Conservation (phyloP, 1,284 basidiomycete genomes). For the Coniferiporia sulphurascens region DNA sequence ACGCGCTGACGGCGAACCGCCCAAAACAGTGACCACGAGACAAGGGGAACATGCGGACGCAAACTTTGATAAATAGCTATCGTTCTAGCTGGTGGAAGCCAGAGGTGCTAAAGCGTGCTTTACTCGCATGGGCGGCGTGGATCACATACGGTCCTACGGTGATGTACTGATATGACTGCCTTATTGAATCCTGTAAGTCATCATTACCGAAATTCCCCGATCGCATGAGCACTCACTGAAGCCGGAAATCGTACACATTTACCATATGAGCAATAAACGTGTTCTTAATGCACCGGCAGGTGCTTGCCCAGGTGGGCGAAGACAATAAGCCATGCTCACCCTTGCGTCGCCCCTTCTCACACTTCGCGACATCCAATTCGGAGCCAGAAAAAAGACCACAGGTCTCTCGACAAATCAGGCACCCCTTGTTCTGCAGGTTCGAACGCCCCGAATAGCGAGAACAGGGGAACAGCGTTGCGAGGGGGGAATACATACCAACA, state of each 20-base stretch:
- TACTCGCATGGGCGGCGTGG: neutral
- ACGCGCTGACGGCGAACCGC: neutral
- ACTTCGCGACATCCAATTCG: no score
- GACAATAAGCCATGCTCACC: conserved; percentile 2
- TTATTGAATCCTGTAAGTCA: no score
- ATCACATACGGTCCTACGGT: neutral
- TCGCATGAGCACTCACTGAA: neutral
- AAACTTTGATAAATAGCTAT: neutral
- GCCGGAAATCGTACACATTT: neutral
- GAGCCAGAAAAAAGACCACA: no score
- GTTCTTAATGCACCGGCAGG: neutral
- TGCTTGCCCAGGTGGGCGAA: neutral
- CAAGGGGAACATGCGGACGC: neutral
- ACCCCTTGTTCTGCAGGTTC: no score
- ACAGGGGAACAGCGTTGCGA: no score
- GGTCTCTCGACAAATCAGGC: no score
- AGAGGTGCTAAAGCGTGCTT: neutral
- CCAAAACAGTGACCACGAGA: neutral
- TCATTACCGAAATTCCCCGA: no score
- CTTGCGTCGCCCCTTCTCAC: no score
- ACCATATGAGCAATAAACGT: neutral
- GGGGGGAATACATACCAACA: no score
- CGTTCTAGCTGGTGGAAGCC: neutral
- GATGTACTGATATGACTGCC: no score
- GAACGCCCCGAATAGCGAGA: no score